Evolutionary conservation across 2,329 filamentous ascomycete species (phyloP).

Genomic region (Nemania serpens): DNA sequence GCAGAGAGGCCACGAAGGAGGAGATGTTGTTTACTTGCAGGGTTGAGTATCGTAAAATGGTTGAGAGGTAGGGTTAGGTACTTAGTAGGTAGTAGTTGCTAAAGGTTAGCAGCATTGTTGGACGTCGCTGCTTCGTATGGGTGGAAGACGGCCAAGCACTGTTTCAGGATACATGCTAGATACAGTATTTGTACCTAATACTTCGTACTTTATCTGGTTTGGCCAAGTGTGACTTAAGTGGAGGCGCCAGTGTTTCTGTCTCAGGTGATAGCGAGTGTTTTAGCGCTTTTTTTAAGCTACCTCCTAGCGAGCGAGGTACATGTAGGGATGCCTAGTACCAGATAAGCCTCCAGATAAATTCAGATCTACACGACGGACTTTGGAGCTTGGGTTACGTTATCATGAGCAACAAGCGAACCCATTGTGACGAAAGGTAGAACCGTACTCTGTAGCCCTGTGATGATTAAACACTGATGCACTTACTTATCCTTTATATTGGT

Average conservation of each 20-base stretch:
- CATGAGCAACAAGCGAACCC: too few relatives aligned
- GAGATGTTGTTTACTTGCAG: conserved; percentile 9
- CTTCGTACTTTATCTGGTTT: not conserved
- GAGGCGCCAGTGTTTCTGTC: conserved; percentile 23
- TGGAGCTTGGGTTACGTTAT: too few relatives aligned
- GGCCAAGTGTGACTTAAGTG: conserved; percentile 4
- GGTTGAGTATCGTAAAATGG: not conserved
- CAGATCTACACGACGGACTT: too few relatives aligned
- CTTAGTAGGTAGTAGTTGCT: not conserved
- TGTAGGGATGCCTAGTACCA: too few relatives aligned
- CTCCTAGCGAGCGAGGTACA: not conserved
- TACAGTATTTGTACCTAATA: too few relatives aligned
- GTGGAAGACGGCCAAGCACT: conserved; percentile 14
- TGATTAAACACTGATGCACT: too few relatives aligned
- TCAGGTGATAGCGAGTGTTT: conserved; percentile 16
- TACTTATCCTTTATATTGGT: too few relatives aligned
- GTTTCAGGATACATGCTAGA: conserved; percentile 15
- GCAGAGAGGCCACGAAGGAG: not conserved
- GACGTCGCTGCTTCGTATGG: conserved; percentile 1
- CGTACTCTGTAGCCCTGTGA: too few relatives aligned
- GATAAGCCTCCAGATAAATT: too few relatives aligned
- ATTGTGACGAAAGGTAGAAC: too few relatives aligned
- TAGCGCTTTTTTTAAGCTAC: not conserved
- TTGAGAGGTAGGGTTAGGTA: too few relatives aligned
- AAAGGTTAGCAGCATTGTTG: too few relatives aligned